Evolutionary conservation across 2,329 filamentous ascomycete species (phyloP), one percentile per base, ranked within the genome.

Genomic region (Coleophoma cylindrospora): DNA sequence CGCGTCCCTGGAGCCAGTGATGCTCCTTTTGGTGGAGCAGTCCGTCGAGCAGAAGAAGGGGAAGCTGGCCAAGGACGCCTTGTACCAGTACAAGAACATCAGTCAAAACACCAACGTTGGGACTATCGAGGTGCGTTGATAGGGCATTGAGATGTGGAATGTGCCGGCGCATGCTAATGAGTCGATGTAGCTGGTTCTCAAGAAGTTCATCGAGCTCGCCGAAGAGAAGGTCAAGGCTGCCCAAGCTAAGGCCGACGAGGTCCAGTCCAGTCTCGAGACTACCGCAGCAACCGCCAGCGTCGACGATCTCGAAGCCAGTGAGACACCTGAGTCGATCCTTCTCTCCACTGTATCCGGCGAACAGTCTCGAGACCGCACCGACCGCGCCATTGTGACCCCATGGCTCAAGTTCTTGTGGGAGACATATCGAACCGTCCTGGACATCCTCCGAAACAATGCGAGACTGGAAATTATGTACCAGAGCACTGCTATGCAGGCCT

Each of bases 351-450:
- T 99, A 54, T 99, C 94, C 37, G 94, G 94, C 57, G 94, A 99
- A 75, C 92, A 97, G 74, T 96, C 92, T 54, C 87, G 89, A 68
- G 94, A 99, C 74, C 89, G 94, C 61, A 99, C 94, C 63, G 94
- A 99, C 75, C 87, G 94, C 64, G 94, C 94, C 66, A 95, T 99
- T 64, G 94, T 99, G 53, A 99, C 94, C 27, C 94, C 94, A 53
- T 99, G 94, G 94, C 83, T 99, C 66, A 99, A 99, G 77, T 99
- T 99, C 68, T 79, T 99, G 56, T 99, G 94, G 94, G 94, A 99
- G 78, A 96, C 94, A 14, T 99, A 99, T 77, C 88, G 94, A 55
- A 99, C 94, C 36, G 94, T 99, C 38, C 81, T 99, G 65, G 94
- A 99, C 65, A 99, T 99, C 65, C 84, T 99, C 66, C 91, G 95